Evolutionary conservation across 257 asterid genomes (phyloP).

Genomic region (Catharanthus roseus): DNA sequence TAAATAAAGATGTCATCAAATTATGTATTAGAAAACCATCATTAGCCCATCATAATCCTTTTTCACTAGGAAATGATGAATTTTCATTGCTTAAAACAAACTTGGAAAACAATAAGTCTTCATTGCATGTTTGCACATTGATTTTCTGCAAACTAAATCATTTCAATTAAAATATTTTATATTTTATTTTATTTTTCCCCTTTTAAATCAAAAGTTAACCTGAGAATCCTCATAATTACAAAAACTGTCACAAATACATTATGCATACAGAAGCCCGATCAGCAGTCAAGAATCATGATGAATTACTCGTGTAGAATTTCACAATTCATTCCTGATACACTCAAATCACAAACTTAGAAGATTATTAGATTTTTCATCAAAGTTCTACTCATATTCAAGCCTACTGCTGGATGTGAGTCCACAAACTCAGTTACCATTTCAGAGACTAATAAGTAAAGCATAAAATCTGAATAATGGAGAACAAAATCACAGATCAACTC

Average conservation of each 20-base stretch:
- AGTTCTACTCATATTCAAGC: not conserved
- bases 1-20: too few species aligned
- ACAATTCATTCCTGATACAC: not conserved
- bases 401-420: not conserved
- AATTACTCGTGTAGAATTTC: not conserved
- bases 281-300: too few species aligned
- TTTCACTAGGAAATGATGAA: not conserved
- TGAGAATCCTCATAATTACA: not conserved
- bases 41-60: not conserved
- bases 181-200: not conserved
- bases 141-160: not conserved
- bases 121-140: not conserved
- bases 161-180: not conserved
- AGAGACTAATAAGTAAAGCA: not conserved
- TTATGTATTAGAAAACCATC: not conserved
- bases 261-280: too few species aligned
- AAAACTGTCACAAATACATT: not conserved
- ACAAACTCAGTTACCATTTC: not conserved
- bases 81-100: not conserved
- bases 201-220: not conserved
- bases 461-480: not conserved
- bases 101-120: not conserved
- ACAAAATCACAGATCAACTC: conserved; percentile 15
- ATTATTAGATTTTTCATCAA: too few species aligned
- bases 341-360: not conserved